Conservation (phyloP, 768 basidiomycete genomes). For the Xanthoconium purpureum region DNA sequence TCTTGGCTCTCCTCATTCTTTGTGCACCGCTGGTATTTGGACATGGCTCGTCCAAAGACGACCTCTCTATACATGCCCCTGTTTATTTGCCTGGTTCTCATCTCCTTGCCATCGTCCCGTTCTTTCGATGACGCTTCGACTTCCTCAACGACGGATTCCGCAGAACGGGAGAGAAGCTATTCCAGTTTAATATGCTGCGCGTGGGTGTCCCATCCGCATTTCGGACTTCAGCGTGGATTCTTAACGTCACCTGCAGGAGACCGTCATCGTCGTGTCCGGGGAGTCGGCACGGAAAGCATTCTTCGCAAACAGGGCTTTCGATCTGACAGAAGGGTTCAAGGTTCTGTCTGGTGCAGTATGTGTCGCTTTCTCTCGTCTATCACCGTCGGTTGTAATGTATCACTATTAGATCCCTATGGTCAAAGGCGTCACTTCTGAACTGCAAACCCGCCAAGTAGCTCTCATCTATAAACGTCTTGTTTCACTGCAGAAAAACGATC, state of each 20-base stretch:
- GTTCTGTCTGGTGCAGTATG: constrained; percentile 75
- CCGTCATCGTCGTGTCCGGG: constrained; percentile 74
- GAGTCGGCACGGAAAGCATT: constrained; percentile 66
- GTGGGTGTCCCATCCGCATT: constrained; percentile 40
- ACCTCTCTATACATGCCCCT: constrained; percentile 42
- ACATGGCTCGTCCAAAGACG: constrained; percentile 42
- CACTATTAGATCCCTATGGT: constrained; percentile 66
- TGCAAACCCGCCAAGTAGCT: constrained; percentile 57
- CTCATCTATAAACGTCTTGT: constrained; percentile 72
- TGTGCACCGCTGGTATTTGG: constrained; percentile 40
- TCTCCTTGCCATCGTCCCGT: constrained; percentile 58
- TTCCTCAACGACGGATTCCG: constrained; percentile 73
- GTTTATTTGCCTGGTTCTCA: constrained; percentile 55
- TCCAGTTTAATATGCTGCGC: constrained; percentile 65
- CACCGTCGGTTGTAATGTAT: constrained; percentile 15
- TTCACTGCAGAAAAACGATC: constrained; percentile 58
- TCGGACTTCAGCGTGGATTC: constrained; percentile 10
- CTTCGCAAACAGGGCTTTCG: constrained; percentile 66
- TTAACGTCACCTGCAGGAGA: constrained; percentile 47
- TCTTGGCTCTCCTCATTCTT: constrained; percentile 33
- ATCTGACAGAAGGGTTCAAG: constrained; percentile 77
- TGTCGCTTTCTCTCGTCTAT: constrained; percentile 17
- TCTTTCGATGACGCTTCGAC: constrained; percentile 68
- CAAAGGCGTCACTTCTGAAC: constrained; percentile 68
- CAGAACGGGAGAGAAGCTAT: constrained; percentile 60